Evolutionary conservation across 202 grass and related monocot species (phyloP).

Genomic region (Tripidium arundinaceum): DNA sequence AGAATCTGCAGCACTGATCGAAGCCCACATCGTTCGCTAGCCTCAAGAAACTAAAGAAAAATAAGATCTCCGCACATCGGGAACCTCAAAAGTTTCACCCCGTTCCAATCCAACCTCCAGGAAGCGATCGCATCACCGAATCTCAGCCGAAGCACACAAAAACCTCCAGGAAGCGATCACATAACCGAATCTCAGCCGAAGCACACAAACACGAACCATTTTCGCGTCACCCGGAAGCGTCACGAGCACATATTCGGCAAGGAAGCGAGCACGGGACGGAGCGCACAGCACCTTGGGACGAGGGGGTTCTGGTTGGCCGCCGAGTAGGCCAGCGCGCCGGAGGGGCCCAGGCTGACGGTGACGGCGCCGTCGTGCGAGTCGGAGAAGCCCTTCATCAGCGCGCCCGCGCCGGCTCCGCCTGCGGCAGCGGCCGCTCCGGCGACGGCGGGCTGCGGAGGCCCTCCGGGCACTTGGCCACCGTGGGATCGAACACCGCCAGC

Average conservation of each 20-base stretch:
- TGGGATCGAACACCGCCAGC: slow-evolving; percentile 79
- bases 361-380: slow-evolving; percentile 51
- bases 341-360: slow-evolving; percentile 67
- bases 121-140: not conserved
- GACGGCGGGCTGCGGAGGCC: slow-evolving; percentile 60
- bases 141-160: not conserved
- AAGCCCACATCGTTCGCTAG: too few relatives aligned
- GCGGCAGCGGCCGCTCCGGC: slow-evolving; percentile 11
- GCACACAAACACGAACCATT: not conserved
- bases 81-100: too few relatives aligned
- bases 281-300: slow-evolving; percentile 50
- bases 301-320: slow-evolving; percentile 57
- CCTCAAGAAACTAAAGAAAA: too few relatives aligned
- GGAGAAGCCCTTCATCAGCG: slow-evolving; percentile 62
- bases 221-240: not conserved
- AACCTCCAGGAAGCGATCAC: not conserved
- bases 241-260: not conserved
- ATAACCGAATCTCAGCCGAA: slow-evolving; percentile 18
- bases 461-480: slow-evolving; percentile 91
- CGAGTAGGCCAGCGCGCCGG: slow-evolving; percentile 67
- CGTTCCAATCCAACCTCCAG: not conserved
- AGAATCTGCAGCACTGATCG: too few relatives aligned
- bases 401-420: slow-evolving; percentile 36
- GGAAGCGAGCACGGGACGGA: not conserved
- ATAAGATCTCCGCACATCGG: too few relatives aligned